Base-by-base conservation (phyloP, 202 grass and related monocot genomes). In the Schoenoplectus tabernaemontani region DNA sequence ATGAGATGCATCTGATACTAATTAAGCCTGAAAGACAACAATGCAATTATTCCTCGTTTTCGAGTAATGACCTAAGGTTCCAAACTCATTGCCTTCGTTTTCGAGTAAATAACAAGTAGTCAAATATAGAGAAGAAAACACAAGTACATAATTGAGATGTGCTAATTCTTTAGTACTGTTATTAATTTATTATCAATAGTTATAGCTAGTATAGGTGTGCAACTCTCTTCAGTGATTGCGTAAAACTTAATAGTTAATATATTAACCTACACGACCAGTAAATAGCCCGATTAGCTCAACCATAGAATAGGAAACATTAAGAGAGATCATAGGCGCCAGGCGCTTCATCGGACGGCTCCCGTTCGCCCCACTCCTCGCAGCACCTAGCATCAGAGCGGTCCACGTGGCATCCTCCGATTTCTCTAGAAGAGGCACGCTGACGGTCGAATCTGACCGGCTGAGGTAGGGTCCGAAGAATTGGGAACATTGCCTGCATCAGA, bases 1-100 rank as follows among this genome's bases (percentile, higher is more conserved):
- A 83, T 97, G 91, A 77, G 94, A 97, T 76, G 91, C 89, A 85
- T 97, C 95, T 15, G 95, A 97, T 82, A 97, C 84, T 39, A 97
- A 86, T n/a, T n/a, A n/a, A n/a, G 57, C 95, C 92, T 96, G 87
- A 56, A 90, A 87, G 22, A 81, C 59, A 78, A 23, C 37, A 76
- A 32, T 28, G 28, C 4, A 10, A 28, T 62, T 39, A 74, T 33
- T 34, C 13, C 24, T 33, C 51, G 3, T 32, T 16, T 33, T 73
- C 1, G 44, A 32, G 28, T 50, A 44, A 6, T 24, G 19, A 71
- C 9, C 9, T 46, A 4, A 44, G 15, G 17, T 20, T 66, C 33
- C 63, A n/a, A 39, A 66, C 39, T 65, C 19, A 68, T 23, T 23
- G 19, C 64, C 19, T 22, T 20, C n/a, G 91, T 91, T 76, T 53